phyloP scores from a whole-genome alignment of 2,329 filamentous ascomycete species.

The Pleoardoris graminearum region DNA sequence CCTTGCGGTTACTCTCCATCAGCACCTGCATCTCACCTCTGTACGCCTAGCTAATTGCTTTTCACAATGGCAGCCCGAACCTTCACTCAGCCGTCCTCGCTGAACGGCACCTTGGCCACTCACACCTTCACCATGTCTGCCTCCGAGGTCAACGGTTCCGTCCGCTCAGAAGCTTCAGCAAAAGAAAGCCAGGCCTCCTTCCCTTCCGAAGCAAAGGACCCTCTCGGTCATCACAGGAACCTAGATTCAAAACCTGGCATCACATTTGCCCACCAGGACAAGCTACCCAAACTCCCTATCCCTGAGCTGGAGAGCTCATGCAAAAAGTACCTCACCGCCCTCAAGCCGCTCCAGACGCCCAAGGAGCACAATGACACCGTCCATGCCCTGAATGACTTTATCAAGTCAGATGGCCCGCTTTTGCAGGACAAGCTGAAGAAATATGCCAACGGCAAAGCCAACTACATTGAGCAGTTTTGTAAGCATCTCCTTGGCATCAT shows the following conservation, averaged over 20 bases:
- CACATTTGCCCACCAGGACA: slow-evolving; percentile 88
- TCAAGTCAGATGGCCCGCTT: slow-evolving; percentile 77
- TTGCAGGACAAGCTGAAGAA: slow-evolving; percentile 87
- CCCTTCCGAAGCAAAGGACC: slow-evolving; percentile 51
- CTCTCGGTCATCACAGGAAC: slow-evolving; percentile 54
- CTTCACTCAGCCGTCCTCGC: slow-evolving; percentile 71
- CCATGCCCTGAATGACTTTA: slow-evolving; percentile 79
- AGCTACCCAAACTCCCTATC: slow-evolving; percentile 87
- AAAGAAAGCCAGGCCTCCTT: slow-evolving; percentile 58
- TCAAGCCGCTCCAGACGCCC: slow-evolving; percentile 78
- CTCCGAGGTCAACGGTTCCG: slow-evolving; percentile 40
- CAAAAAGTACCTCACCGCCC: slow-evolving; percentile 74
- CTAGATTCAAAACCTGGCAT: slow-evolving; percentile 68
- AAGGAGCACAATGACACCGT: slow-evolving; percentile 84
- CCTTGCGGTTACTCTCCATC: slow-evolving; percentile 82
- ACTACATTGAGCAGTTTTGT: slow-evolving; percentile 99
- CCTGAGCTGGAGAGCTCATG: slow-evolving; percentile 81
- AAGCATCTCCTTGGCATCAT: slow-evolving; percentile 48
- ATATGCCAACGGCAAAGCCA: slow-evolving; percentile 87
- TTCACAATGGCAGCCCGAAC: slow-evolving; percentile 66
- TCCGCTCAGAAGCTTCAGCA: slow-evolving; percentile 54
- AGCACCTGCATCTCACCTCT: slow-evolving; percentile 76
- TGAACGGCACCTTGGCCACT: slow-evolving; percentile 68
- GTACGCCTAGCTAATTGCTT: slow-evolving; percentile 65
- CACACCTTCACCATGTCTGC: slow-evolving; percentile 41